Evolutionary conservation across 129 eudicot genomes (phyloP), one percentile per base, ranked within the genome.

Genomic region (Daucus carota): DNA sequence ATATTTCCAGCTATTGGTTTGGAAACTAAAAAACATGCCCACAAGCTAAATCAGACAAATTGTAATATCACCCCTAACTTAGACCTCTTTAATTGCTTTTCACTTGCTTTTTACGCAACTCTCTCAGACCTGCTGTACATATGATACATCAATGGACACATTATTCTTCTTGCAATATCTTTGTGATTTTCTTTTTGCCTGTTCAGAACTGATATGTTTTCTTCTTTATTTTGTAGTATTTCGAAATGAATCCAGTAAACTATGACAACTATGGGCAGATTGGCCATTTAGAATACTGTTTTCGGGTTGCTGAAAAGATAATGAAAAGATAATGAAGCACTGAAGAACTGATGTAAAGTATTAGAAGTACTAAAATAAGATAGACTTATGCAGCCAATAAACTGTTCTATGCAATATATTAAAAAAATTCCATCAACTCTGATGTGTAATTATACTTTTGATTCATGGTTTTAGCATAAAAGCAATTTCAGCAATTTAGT

Each of bases 251-350:
- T 82, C 83, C 94, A 68, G 82, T 73, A 50, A 95, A 91, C 74
- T 95, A 76, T 83, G 97, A 89, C 33, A 76, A 76, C 78, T 80
- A 78, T 81, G 99, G 99, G 54, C 97, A 92, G 34, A 77, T 92
- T 57, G 96, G 88, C 65, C 99, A 95, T 75, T 91, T 88, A 66
- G 90, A 83, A n/a, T 95, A 95, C 85, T 95, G 99, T 85, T 91
- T 89, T 85, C 90, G 89, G 99, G 99, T 95, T n/a, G n/a, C n/a
- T n/a, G n/a, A n/a, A n/a, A n/a, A n/a, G n/a, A n/a, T n/a, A n/a
- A n/a, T n/a, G n/a, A n/a, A n/a, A n/a, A n/a, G n/a, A n/a, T n/a
- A n/a, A n/a, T n/a, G n/a, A n/a, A n/a, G n/a, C n/a, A n/a, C n/a
- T 34, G n/a, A 16, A 32, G 44, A 34, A 33, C 41, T 33, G 24